Percentiles rank a stretch among this genome's conserved stretches.
Conservation (phyloP, 768 basidiomycete species). For the Leccinum ochraceum region DNA sequence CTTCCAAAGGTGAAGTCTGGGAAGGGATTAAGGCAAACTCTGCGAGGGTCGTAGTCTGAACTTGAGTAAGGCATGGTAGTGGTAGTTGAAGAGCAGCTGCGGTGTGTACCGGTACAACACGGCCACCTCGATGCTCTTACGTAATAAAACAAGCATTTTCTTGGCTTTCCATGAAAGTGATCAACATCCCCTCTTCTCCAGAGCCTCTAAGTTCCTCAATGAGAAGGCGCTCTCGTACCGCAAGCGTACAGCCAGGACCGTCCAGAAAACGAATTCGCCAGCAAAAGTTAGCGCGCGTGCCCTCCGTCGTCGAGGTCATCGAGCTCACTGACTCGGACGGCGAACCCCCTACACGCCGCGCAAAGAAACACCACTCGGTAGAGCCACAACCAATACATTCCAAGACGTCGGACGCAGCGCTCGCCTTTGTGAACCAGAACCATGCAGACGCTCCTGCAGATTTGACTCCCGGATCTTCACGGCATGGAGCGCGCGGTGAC, state of each 20-base stretch:
- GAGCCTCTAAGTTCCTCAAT: conserved; percentile 15
- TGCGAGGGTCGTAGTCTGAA: conserved; percentile 79
- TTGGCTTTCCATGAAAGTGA: neutral
- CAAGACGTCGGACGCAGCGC: neutral
- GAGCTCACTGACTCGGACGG: conserved; percentile 55
- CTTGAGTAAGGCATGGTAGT: conserved; percentile 53
- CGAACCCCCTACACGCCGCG: conserved; percentile 24
- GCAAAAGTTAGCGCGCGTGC: conserved; percentile 2
- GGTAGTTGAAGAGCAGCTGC: neutral
- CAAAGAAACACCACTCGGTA: neutral
- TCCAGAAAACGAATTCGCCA: conserved; percentile 17
- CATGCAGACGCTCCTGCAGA: conserved; percentile 11
- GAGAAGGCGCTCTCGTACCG: conserved; percentile 19
- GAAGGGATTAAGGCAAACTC: conserved; percentile 87
- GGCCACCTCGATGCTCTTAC: conserved; percentile 8
- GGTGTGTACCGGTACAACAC: neutral
- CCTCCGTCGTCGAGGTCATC: conserved; percentile 38
- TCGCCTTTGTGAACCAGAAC: conserved; percentile 14
- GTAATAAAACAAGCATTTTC: conserved; percentile 14
- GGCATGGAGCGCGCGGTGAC: conserved; percentile 4
- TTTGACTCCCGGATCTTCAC: conserved; percentile 14
- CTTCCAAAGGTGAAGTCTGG: conserved; percentile 74
- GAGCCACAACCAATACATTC: conserved; percentile 13
- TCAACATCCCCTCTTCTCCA: conserved; percentile 30
- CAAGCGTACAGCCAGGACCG: conserved; percentile 22